Conservation (phyloP, 2,329 filamentous ascomycete genomes). For the Cytospora paraplurivora region DNA sequence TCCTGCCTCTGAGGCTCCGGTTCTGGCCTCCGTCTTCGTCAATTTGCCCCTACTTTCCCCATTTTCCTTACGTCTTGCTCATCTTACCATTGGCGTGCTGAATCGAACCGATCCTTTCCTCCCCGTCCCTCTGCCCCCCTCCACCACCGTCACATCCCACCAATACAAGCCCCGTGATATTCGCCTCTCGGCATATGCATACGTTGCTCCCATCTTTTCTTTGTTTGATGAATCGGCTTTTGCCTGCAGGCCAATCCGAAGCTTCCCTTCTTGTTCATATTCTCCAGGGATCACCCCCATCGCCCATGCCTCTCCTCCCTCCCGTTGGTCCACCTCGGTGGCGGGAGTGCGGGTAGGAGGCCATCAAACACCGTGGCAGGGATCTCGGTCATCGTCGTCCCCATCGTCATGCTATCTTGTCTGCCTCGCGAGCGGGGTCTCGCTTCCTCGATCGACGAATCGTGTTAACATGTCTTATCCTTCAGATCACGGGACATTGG, state of each 20-base stretch:
- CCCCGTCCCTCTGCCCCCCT: constrained; percentile 33
- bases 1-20: constrained; percentile 33
- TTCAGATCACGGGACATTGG: constrained; percentile 38
- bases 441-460: constrained; percentile 44
- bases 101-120: constrained; percentile 30
- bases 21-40: constrained; percentile 27
- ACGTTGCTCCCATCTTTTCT: constrained; percentile 32
- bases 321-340: constrained; percentile 34
- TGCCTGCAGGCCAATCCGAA: constrained; percentile 35
- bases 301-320: constrained; percentile 33
- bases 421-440: constrained; percentile 46
- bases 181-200: constrained; percentile 46
- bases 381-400: constrained; percentile 32
- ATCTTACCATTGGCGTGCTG: constrained; percentile 26
- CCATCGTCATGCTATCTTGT: constrained; percentile 36
- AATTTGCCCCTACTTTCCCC: constrained; percentile 30
- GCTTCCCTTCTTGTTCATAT: constrained; percentile 33
- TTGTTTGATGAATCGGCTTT: constrained; percentile 41
- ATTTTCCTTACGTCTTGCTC: constrained; percentile 26
- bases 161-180: constrained; percentile 40
- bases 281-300: constrained; percentile 39
- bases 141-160: constrained; percentile 36
- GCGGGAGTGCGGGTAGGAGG: constrained; percentile 30
- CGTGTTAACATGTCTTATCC: constrained; percentile 47
- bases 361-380: constrained; percentile 31